Evolutionary conservation across 2,329 filamentous ascomycete genomes (phyloP).

Genomic region (Talaromyces sp.): DNA sequence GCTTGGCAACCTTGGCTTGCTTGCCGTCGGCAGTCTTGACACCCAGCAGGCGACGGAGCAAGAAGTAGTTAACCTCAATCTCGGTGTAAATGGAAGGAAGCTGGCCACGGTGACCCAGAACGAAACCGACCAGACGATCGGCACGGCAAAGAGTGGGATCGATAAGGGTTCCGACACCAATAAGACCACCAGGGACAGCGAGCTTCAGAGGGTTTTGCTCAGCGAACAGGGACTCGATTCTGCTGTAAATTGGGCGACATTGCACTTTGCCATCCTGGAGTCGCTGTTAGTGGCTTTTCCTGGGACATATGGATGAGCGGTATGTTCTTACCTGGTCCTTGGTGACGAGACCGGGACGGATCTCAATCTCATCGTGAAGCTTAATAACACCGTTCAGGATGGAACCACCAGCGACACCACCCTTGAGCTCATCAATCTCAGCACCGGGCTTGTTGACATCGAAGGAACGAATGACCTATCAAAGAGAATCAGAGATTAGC

Average conservation of each 20-base stretch:
- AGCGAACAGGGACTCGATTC: conserved; percentile 92
- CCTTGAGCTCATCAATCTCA: conserved; percentile 97
- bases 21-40: conserved; percentile 98
- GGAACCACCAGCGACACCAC: conserved; percentile 95
- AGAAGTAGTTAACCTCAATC: conserved; percentile 99
- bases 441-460: conserved; percentile 99
- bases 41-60: conserved; percentile 89
- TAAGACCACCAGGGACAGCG: conserved; percentile 89
- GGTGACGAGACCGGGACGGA: conserved; percentile 96
- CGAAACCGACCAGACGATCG: conserved; percentile 97
- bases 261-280: conserved; percentile 87
- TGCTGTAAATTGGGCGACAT: conserved; percentile 95
- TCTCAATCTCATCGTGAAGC: conserved; percentile 97
- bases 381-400: conserved; percentile 97
- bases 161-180: conserved; percentile 96
- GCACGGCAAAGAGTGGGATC: conserved; percentile 97
- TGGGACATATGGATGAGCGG: too few species aligned
- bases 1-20: conserved; percentile 97
- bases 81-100: conserved; percentile 97
- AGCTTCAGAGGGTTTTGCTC: conserved; percentile 99
- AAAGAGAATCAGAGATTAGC: not conserved
- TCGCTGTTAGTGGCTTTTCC: too few species aligned
- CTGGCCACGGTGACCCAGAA: conserved; percentile 89
- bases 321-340: too few species aligned
- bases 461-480: conserved; percentile 85